Conservation (phyloP, 176 grass and related monocot genomes). For the Aegilops speltoides region DNA sequence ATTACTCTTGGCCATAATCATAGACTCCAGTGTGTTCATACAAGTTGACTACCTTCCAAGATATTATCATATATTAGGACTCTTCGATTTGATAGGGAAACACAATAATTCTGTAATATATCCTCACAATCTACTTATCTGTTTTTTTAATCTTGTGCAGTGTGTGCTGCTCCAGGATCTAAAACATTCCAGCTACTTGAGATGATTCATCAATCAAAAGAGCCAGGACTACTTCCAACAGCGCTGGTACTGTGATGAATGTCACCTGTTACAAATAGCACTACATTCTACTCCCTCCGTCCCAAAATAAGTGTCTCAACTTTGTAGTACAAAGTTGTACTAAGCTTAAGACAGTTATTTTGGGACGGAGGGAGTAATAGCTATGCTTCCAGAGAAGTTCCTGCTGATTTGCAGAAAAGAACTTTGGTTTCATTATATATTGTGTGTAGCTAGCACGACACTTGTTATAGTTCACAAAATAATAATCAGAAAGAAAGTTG, state of each 20-base stretch:
- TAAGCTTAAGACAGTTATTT: no score
- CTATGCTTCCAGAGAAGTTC: not conserved
- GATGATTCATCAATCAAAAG: constrained; percentile 75
- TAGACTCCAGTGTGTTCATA: not conserved
- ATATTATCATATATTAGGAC: not conserved
- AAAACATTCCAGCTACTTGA: constrained; percentile 97
- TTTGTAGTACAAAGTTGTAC: no score
- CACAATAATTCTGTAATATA: not conserved
- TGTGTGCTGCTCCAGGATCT: constrained; percentile 96
- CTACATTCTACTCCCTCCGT: no score
- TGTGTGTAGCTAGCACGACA: not conserved
- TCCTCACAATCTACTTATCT: not conserved
- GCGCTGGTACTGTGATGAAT: constrained; percentile 55
- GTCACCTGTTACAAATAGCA: not conserved
- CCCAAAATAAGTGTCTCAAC: no score
- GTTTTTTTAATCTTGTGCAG: constrained; percentile 40
- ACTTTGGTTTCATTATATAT: constrained; percentile 23
- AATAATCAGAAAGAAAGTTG: not conserved
- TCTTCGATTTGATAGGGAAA: constrained; percentile 9
- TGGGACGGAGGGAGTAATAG: no score
- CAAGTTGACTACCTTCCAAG: not conserved
- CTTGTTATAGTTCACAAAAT: not conserved
- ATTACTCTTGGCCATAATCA: constrained; percentile 11
- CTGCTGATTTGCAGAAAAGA: not conserved
- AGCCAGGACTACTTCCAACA: constrained; percentile 57